A percentile compares a stretch with the other conserved stretches of the same genome.
Evolutionary conservation across 306 rosid species (phyloP).

Genomic region (Canavalia ensiformis): DNA sequence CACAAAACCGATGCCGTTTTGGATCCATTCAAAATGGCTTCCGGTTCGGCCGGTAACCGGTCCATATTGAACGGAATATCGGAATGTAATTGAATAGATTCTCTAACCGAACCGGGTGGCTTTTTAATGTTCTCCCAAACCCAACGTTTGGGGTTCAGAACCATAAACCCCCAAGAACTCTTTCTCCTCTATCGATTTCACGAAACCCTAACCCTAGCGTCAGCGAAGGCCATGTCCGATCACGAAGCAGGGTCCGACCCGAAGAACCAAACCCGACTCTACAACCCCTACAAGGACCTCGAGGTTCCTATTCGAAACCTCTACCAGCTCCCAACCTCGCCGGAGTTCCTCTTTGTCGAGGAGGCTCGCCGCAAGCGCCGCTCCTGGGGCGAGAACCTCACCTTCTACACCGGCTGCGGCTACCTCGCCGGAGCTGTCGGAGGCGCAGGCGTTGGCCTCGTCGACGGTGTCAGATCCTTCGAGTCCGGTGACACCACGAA

Average conservation of each 20-base stretch:
- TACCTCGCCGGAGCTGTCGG: slow-evolving; percentile 74
- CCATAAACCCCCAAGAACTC: no score
- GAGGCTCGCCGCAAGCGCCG: slow-evolving; percentile 85
- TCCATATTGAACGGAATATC: no score
- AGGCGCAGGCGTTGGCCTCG: slow-evolving; percentile 69
- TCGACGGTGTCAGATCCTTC: slow-evolving; percentile 70
- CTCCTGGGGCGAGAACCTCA: slow-evolving; percentile 87
- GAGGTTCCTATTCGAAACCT: slow-evolving; percentile 67
- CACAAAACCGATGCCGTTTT: no score
- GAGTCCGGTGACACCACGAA: slow-evolving; percentile 78
- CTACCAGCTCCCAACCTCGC: slow-evolving; percentile 82
- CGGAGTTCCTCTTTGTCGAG: slow-evolving; percentile 83
- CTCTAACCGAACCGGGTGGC: no score
- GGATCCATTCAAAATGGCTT: no score
- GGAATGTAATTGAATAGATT: no score
- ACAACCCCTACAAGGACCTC: slow-evolving; percentile 89
- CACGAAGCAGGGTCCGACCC: slow-evolving; percentile 55
- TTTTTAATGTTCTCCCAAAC: no score
- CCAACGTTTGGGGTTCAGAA: no score
- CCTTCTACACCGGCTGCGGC: slow-evolving; percentile 84
- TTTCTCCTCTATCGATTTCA: not conserved
- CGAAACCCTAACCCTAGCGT: slow-evolving; percentile 54
- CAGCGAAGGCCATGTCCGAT: slow-evolving; percentile 56
- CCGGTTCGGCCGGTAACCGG: no score
- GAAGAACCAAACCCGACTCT: slow-evolving; percentile 57